Percentiles rank a stretch among this genome's conserved stretches.
Conservation (phyloP, 495 filamentous ascomycete genomes). For the Daldinia grandis region DNA sequence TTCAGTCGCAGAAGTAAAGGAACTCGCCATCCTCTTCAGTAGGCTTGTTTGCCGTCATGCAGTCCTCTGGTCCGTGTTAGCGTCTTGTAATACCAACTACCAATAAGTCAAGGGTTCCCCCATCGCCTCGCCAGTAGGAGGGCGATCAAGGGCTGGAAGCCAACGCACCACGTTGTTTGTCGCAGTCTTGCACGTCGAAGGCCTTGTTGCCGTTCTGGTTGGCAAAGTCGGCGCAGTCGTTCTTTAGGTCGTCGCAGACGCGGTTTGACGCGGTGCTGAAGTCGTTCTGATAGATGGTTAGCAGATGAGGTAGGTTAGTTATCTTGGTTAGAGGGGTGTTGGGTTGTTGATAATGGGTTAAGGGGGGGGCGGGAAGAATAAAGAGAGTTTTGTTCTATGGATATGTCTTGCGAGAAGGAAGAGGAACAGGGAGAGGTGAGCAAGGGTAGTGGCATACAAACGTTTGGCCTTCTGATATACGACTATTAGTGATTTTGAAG, state of each 20-base stretch:
- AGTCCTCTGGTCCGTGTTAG: constrained; percentile 11
- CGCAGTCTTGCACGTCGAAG: constrained; percentile 49
- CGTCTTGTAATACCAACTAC: not conserved
- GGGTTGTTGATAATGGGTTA: not conserved
- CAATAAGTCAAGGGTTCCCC: not conserved
- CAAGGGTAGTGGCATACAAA: constrained; percentile 51
- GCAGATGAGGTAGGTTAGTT: not conserved
- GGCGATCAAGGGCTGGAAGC: not conserved
- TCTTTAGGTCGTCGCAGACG: constrained; percentile 55
- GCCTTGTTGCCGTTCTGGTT: constrained; percentile 41
- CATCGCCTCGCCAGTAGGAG: not conserved
- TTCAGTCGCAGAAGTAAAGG: constrained; percentile 32
- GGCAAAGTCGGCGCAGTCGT: constrained; percentile 48
- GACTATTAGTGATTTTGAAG: constrained; percentile 49
- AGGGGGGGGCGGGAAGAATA: not conserved
- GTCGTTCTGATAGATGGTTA: constrained; percentile 42
- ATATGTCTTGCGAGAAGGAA: not conserved
- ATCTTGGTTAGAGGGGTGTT: not conserved
- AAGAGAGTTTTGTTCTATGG: not conserved
- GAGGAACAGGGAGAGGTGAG: not conserved
- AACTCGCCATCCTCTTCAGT: constrained; percentile 26
- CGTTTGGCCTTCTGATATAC: constrained; percentile 47
- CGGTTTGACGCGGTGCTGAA: constrained; percentile 51
- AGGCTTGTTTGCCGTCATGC: constrained; percentile 18
- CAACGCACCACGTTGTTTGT: constrained; percentile 49